Evolutionary conservation across 2,329 filamentous ascomycete genomes (phyloP).

Genomic region (Thielaviopsis euricoi): DNA sequence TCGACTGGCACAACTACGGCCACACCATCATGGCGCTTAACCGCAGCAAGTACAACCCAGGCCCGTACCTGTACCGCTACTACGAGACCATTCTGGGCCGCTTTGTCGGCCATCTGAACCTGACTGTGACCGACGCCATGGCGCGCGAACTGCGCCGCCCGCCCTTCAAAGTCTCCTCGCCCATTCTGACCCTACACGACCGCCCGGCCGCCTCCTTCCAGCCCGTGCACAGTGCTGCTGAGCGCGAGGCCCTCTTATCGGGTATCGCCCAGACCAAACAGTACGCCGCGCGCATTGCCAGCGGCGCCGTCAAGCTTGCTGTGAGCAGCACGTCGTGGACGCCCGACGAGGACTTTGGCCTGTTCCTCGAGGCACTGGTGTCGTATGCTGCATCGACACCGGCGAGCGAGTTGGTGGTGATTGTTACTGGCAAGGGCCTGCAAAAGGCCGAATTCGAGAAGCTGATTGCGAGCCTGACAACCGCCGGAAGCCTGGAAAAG

Average conservation of each 20-base stretch:
- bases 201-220: constrained; percentile 71
- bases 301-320: constrained; percentile 47
- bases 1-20: constrained; percentile 99
- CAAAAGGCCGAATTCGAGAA: constrained; percentile 60
- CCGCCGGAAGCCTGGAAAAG: constrained; percentile 45
- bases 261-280: constrained; percentile 47
- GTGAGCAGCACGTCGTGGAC: constrained; percentile 97
- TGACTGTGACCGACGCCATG: constrained; percentile 88
- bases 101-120: constrained; percentile 51
- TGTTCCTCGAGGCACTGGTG: constrained; percentile 71
- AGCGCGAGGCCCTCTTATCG: constrained; percentile 44
- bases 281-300: constrained; percentile 40
- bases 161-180: constrained; percentile 47
- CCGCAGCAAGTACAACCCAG: constrained; percentile 42
- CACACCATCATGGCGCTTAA: constrained; percentile 71
- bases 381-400: constrained; percentile 44
- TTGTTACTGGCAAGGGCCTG: constrained; percentile 91
- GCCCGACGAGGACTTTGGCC: constrained; percentile 81
- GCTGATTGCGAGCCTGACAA: constrained; percentile 44
- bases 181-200: constrained; percentile 65
- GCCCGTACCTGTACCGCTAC: constrained; percentile 59
- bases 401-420: constrained; percentile 44
- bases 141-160: constrained; percentile 45
- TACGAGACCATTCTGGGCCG: constrained; percentile 64
- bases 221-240: constrained; percentile 35